Conservation (phyloP, 805 yeast genomes). For the Torulaspora microellipsoides region DNA sequence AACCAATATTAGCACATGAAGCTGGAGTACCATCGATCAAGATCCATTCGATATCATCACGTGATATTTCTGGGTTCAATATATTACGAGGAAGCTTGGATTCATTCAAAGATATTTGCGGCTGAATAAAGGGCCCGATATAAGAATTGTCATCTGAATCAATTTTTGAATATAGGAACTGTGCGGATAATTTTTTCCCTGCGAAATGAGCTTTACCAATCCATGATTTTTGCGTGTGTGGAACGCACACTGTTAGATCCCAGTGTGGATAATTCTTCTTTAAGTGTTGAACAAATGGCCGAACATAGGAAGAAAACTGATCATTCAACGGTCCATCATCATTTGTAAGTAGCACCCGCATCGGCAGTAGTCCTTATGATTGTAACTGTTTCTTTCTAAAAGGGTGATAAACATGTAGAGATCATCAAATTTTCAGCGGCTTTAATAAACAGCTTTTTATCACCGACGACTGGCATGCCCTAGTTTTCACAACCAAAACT, state of each 20-base stretch:
- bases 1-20: conserved; percentile 86
- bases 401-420: not conserved
- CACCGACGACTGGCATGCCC: no score
- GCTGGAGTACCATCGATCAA: conserved; percentile 94
- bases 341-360: conserved; percentile 67
- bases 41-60: conserved; percentile 69
- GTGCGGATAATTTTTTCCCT: conserved; percentile 56
- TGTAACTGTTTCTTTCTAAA: not conserved
- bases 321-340: conserved; percentile 95
- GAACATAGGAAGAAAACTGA: conserved; percentile 76
- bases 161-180: conserved; percentile 55
- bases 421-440: not conserved
- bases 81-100: conserved; percentile 22
- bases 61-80: conserved; percentile 21
- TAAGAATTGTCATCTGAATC: conserved; percentile 48
- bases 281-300: conserved; percentile 71
- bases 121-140: conserved; percentile 62
- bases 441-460: not conserved
- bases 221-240: conserved; percentile 85
- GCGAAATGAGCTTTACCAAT: conserved; percentile 96
- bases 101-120: conserved; percentile 39
- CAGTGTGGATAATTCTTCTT: conserved; percentile 58
- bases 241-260: conserved; percentile 80
- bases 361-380: conserved; percentile 13
- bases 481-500: no score